Evolutionary conservation across 2,329 filamentous ascomycete species (phyloP).

Genomic region (Scedosporium dehoogii): DNA sequence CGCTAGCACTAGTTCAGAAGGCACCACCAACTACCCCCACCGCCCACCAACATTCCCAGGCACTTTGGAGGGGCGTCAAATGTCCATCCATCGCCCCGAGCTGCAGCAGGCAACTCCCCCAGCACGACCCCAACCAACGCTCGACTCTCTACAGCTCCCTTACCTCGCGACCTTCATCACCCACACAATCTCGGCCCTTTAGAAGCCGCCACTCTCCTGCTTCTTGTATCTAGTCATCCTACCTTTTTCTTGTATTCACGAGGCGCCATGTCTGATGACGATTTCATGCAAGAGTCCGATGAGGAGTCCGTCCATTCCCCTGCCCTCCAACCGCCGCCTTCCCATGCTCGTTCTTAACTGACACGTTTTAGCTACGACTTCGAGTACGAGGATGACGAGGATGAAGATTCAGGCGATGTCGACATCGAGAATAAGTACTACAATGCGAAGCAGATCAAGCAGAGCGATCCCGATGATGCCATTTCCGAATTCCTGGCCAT

Average conservation of each 20-base stretch:
- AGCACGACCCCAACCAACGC: not conserved
- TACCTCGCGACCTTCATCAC: no score
- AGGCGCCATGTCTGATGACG: slow-evolving; percentile 39
- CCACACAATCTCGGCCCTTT: no score
- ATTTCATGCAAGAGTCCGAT: slow-evolving; percentile 38
- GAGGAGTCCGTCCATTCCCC: slow-evolving; percentile 28
- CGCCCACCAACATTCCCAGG: not conserved
- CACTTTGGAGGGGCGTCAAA: not conserved
- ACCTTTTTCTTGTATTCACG: no score
- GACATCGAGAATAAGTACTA: slow-evolving; percentile 99
- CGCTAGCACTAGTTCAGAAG: not conserved
- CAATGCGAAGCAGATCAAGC: slow-evolving; percentile 96
- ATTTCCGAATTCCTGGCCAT: slow-evolving; percentile 89
- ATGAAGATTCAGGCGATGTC: slow-evolving; percentile 78
- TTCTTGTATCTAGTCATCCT: no score
- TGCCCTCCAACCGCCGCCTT: not conserved
- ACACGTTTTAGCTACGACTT: slow-evolving; percentile 64
- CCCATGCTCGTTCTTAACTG: not conserved
- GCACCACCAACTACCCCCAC: not conserved
- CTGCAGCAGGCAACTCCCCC: not conserved
- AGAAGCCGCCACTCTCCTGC: no score
- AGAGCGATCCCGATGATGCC: slow-evolving; percentile 74
- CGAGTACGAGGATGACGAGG: slow-evolving; percentile 90
- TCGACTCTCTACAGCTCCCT: not conserved
- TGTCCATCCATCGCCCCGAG: not conserved